Evolutionary conservation across 495 filamentous ascomycete species (phyloP).

Genomic region (Evernia prunastri): DNA sequence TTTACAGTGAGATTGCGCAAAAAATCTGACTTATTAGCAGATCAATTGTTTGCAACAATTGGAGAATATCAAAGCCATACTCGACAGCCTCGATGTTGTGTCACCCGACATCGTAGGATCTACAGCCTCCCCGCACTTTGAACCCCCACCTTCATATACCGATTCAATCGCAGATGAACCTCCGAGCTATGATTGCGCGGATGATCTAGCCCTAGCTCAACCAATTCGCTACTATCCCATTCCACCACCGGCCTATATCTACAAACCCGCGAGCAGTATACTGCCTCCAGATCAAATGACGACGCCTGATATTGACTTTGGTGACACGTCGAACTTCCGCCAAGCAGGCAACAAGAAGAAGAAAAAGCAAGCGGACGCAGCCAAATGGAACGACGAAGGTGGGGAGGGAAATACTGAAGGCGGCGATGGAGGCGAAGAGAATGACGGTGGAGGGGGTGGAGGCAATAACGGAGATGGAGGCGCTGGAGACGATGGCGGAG

Average conservation of each 20-base stretch:
- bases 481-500: conserved; percentile 33
- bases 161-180: conserved; percentile 40
- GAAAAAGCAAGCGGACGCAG: conserved; percentile 31
- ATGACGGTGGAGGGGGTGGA: conserved; percentile 28
- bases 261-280: conserved; percentile 24
- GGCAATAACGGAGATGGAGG: conserved; percentile 31
- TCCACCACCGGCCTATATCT: conserved; percentile 35
- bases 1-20: neutral
- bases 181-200: conserved; percentile 34
- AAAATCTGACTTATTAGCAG: conserved; percentile 1
- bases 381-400: conserved; percentile 29
- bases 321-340: conserved; percentile 43
- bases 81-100: conserved; percentile 3
- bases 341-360: conserved; percentile 42
- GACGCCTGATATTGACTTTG: conserved; percentile 45
- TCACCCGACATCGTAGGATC: neutral
- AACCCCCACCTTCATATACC: conserved; percentile 41
- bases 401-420: conserved; percentile 29
- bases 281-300: conserved; percentile 29
- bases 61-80: conserved; percentile 2
- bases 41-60: neutral
- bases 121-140: neutral
- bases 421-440: conserved; percentile 27
- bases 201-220: neutral
- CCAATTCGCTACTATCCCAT: conserved; percentile 14